Evolutionary conservation across 2,329 filamentous ascomycete genomes (phyloP).

Genomic region (Verticillium klebahnii): DNA sequence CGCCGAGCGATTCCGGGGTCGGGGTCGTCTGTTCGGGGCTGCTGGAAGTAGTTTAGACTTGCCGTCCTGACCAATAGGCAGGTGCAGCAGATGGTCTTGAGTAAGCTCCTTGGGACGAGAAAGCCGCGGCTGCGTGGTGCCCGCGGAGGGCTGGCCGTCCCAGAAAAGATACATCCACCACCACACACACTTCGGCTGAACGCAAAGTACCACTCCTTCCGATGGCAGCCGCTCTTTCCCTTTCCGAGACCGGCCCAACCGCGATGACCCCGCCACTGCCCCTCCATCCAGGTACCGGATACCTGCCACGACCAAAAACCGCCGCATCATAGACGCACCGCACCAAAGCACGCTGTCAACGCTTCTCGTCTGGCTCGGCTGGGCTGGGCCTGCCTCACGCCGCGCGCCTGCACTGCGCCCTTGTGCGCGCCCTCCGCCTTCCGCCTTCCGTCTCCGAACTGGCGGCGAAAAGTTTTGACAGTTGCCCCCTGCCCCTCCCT

Average conservation of each 20-base stretch:
- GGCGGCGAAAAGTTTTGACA: background rate
- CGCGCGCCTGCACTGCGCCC: background rate
- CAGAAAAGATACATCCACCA: background rate
- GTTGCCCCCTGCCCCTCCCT: background rate
- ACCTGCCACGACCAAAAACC: constrained; percentile 7
- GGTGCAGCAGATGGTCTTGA: background rate
- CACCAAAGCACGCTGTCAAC: background rate
- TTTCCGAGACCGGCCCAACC: background rate
- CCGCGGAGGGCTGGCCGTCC: background rate
- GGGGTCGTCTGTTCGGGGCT: background rate
- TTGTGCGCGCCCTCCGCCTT: background rate
- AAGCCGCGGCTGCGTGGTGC: background rate
- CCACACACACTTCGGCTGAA: background rate
- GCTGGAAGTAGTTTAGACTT: background rate
- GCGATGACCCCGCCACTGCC: background rate
- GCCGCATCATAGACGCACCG: background rate
- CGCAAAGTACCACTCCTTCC: background rate
- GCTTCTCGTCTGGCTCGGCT: background rate
- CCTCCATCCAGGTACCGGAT: background rate
- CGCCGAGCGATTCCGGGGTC: background rate
- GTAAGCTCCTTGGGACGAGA: background rate
- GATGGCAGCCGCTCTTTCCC: background rate
- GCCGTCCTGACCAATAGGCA: background rate
- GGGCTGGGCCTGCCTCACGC: background rate
- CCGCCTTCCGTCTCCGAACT: background rate